Conservation (phyloP, 2,329 filamentous ascomycete genomes). For the Colletotrichum tropicicola region DNA sequence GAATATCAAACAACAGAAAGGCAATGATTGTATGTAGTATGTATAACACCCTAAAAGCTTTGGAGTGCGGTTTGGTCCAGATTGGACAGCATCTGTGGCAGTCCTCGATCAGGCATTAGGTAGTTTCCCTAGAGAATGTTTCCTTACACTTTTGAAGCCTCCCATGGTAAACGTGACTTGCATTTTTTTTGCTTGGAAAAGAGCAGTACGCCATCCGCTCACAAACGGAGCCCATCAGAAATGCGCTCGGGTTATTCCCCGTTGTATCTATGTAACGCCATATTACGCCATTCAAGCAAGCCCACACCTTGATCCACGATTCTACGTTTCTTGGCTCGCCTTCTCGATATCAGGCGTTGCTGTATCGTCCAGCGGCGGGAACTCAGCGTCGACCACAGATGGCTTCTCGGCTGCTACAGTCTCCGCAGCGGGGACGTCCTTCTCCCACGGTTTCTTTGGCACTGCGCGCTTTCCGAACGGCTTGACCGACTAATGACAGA, state of each 20-base stretch:
- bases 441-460: constrained; percentile 82
- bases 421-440: constrained; percentile 42
- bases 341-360: neutral
- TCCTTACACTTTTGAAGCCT: neutral
- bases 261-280: constrained; percentile 4
- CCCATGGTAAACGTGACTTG: neutral
- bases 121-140: constrained; percentile 21
- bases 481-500: constrained; percentile 50
- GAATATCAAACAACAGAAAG: constrained; percentile 26
- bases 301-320: neutral
- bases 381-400: constrained; percentile 44
- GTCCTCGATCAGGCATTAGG: constrained; percentile 26
- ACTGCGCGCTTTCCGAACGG: constrained; percentile 57
- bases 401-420: neutral
- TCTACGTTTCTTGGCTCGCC: constrained; percentile 3
- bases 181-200: neutral
- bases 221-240: neutral
- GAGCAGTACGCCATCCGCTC: neutral
- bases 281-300: neutral
- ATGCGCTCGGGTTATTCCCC: neutral
- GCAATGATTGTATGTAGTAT: constrained; percentile 31
- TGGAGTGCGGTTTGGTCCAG: constrained; percentile 26
- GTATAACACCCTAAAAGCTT: constrained; percentile 23
- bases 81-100: constrained; percentile 29
- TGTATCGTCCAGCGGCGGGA: constrained; percentile 40